Evolutionary conservation across 345 rosid species (phyloP).

Genomic region (Passiflora organensis): DNA sequence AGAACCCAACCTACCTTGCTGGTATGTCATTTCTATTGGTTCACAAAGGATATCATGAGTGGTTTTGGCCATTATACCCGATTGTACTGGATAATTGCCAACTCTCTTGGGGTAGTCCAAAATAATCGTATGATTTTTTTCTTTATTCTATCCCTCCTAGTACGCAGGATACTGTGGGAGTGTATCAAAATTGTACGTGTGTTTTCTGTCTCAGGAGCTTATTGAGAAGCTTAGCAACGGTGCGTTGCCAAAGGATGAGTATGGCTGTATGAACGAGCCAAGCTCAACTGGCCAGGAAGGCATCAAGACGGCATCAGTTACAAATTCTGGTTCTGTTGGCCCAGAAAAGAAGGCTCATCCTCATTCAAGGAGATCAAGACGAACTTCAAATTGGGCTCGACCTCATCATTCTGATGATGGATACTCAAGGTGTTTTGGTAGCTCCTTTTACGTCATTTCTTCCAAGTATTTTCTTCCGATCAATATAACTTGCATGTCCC

Average conservation of each 20-base stretch:
- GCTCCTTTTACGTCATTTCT: background rate
- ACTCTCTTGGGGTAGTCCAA: no score
- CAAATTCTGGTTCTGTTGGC: conserved; percentile 28
- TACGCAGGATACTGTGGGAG: background rate
- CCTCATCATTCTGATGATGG: conserved; percentile 74
- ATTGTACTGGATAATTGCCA: no score
- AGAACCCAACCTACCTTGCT: no score
- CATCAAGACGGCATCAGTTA: conserved; percentile 30
- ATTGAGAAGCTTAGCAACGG: conserved; percentile 68
- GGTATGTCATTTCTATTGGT: no score
- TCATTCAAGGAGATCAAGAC: conserved; percentile 82
- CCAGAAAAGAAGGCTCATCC: conserved; percentile 63
- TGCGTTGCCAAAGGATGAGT: conserved; percentile 60
- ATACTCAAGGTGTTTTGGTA: conserved; percentile 48
- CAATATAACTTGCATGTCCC: background rate
- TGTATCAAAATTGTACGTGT: background rate
- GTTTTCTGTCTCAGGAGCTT: conserved; percentile 52
- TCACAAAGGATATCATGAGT: no score
- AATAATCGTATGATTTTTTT: background rate
- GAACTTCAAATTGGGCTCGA: conserved; percentile 80
- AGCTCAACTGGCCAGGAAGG: conserved; percentile 24
- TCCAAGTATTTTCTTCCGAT: background rate
- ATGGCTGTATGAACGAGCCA: conserved; percentile 46
- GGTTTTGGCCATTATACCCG: no score
- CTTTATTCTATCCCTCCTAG: background rate